Evolutionary conservation across 1,139 yeast species (phyloP).

Genomic region (Petasospora fabianii): DNA sequence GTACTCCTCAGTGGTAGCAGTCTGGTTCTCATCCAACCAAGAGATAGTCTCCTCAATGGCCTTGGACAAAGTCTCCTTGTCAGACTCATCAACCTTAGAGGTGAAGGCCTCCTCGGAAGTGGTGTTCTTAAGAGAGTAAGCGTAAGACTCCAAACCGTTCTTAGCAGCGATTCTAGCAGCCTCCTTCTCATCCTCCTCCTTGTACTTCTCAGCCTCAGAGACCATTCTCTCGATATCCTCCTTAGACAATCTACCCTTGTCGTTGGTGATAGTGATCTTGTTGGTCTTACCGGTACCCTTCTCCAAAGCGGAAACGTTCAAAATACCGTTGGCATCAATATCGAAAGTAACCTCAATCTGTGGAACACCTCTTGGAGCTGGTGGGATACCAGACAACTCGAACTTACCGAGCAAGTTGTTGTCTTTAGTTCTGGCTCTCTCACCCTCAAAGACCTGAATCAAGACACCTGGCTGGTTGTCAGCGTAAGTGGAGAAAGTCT

Average conservation of each 20-base stretch:
- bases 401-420: slow-evolving; percentile 92
- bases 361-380: slow-evolving; percentile 96
- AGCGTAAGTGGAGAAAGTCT: slow-evolving; percentile 85
- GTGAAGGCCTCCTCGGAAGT: slow-evolving; percentile 74
- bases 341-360: slow-evolving; percentile 93
- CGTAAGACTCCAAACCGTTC: slow-evolving; percentile 90
- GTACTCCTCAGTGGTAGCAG: slow-evolving; percentile 85
- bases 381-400: slow-evolving; percentile 88
- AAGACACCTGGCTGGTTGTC: slow-evolving; percentile 94
- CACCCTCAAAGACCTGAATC: slow-evolving; percentile 92
- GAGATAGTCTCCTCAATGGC: slow-evolving; percentile 82
- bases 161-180: slow-evolving; percentile 73
- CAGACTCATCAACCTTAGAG: slow-evolving; percentile 78
- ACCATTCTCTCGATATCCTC: slow-evolving; percentile 95
- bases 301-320: slow-evolving; percentile 90
- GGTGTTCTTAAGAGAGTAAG: slow-evolving; percentile 85
- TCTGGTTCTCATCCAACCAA: slow-evolving; percentile 85
- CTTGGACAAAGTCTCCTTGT: slow-evolving; percentile 72
- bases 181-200: slow-evolving; percentile 82
- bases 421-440: slow-evolving; percentile 89
- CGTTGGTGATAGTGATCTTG: slow-evolving; percentile 84
- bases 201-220: slow-evolving; percentile 81
- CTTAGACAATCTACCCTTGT: slow-evolving; percentile 93
- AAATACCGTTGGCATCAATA: slow-evolving; percentile 88
- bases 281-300: slow-evolving; percentile 81